phyloP scores from a whole-genome alignment of 129 eudicot species.

The Cynara cardunculus region DNA sequence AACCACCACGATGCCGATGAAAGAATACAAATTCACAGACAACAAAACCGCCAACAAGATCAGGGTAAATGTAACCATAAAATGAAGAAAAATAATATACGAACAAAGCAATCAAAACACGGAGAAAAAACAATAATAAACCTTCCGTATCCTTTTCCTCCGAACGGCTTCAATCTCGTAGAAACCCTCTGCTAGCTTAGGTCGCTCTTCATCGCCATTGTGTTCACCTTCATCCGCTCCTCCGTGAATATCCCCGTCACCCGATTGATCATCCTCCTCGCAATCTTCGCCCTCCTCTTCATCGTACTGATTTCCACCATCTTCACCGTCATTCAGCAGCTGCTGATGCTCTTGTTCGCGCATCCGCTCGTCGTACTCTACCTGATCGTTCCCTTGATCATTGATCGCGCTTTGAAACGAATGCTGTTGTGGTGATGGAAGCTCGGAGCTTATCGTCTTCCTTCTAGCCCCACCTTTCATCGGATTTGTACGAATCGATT shows the following conservation, averaged over 20 bases:
- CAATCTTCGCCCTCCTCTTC: slow-evolving; percentile 27
- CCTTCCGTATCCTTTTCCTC: slow-evolving; percentile 65
- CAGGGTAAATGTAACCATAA: neutral
- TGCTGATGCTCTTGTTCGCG: too few relatives aligned
- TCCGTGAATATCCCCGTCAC: slow-evolving; percentile 15
- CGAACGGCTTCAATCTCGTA: slow-evolving; percentile 74
- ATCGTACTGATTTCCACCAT: slow-evolving; percentile 25
- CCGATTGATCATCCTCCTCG: slow-evolving; percentile 16
- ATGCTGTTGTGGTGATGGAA: neutral
- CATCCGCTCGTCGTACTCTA: neutral
- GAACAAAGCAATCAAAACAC: neutral
- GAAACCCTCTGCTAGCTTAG: slow-evolving; percentile 75
- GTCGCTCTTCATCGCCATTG: slow-evolving; percentile 27
- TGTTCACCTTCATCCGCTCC: slow-evolving; percentile 13
- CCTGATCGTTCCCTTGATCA: neutral
- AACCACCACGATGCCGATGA: slow-evolving; percentile 14
- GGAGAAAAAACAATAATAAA: slow-evolving; percentile 5
- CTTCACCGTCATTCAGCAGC: slow-evolving; percentile 9
- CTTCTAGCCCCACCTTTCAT: slow-evolving; percentile 11
- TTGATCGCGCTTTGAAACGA: neutral
- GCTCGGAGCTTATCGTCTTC: neutral
- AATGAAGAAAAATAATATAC: neutral
- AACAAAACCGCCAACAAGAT: slow-evolving; percentile 19
- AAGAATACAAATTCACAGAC: slow-evolving; percentile 8
- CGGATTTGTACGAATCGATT: neutral